Conservation (phyloP, 257 asterid genomes). For the Solanum lycopersicoides region DNA sequence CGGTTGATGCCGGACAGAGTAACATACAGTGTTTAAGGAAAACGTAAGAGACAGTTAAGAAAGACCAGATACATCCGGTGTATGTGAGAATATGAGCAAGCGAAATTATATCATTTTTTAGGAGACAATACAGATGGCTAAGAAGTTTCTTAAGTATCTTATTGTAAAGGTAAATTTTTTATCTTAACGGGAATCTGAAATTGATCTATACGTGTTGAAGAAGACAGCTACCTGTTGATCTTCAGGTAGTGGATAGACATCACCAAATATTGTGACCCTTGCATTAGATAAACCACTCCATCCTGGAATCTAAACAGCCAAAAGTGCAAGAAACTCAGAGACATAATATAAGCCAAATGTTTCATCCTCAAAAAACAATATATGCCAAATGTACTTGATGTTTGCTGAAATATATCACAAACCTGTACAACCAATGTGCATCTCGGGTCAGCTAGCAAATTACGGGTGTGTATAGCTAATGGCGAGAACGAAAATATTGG, state of each 20-base stretch:
- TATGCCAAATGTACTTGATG: background rate
- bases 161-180: background rate
- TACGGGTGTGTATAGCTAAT: conserved; percentile 97
- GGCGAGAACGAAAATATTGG: conserved; percentile 95
- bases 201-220: background rate
- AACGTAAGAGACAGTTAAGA: background rate
- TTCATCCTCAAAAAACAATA: background rate
- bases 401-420: conserved; percentile 12
- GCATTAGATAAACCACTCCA: conserved; percentile 99
- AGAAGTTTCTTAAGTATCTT: background rate
- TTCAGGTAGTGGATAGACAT: conserved; percentile 83
- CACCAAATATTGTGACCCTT: conserved; percentile 92
- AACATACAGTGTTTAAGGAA: background rate
- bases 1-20: background rate
- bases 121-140: background rate
- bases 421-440: conserved; percentile 96
- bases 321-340: conserved; percentile 7
- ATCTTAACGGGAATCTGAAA: background rate
- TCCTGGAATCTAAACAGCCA: conserved; percentile 68
- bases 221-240: conserved; percentile 68
- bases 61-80: background rate
- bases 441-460: conserved; percentile 86
- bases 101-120: background rate
- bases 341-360: conserved; percentile 1
- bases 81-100: background rate